A percentile compares a stretch with the other conserved stretches of the same genome.
These are phyloP conservation scores for Sporothrix luriei DNA, from an alignment of 2,329 filamentous ascomycete genomes.

Conservation along the genomic window DNA sequence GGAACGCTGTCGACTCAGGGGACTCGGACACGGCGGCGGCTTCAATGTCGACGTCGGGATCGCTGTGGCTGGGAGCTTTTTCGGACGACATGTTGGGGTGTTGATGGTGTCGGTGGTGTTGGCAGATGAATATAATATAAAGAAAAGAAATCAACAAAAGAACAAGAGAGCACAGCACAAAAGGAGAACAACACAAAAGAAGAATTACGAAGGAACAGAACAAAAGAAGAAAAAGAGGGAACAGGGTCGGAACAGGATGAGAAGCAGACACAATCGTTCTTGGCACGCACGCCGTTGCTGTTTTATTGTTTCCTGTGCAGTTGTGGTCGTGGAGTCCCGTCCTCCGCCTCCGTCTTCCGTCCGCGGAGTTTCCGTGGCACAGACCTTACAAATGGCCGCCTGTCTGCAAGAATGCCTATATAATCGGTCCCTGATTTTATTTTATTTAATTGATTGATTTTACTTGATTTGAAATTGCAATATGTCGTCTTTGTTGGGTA, in stretches of 20 bases:
- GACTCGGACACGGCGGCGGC: background rate
- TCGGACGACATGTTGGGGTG: constrained; percentile 17
- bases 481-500: too few species aligned
- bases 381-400: background rate
- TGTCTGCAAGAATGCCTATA: background rate
- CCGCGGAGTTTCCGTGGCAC: constrained; percentile 16
- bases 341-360: background rate
- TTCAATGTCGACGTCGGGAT: constrained; percentile 8
- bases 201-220: background rate
- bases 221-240: background rate
- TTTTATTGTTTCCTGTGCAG: background rate
- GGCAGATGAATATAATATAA: too few species aligned
- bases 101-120: too few species aligned
- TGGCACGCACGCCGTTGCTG: too few species aligned
- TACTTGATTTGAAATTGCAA: too few species aligned
- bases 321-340: background rate
- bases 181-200: background rate
- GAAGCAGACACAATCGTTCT: background rate
- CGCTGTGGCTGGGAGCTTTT: background rate
- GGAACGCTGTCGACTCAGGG: too few species aligned
- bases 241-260: background rate
- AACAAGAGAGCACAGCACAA: background rate
- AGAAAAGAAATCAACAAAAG: too few species aligned
- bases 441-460: too few species aligned
- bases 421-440: too few species aligned